Evolutionary conservation across 768 basidiomycete species (phyloP).

Genomic region (Glaciozyma antarctica): DNA sequence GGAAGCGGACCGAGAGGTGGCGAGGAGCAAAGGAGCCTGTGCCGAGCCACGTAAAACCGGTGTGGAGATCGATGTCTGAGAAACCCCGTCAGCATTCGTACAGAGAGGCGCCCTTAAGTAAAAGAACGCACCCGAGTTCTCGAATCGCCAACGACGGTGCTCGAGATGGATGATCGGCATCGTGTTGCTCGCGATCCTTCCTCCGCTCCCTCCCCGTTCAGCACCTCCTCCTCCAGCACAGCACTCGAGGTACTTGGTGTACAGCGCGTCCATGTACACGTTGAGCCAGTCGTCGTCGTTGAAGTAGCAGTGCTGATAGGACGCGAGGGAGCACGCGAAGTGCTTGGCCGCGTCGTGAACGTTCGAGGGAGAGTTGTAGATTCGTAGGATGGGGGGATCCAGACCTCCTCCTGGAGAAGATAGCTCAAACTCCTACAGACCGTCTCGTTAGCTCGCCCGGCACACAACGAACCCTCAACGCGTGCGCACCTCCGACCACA

Average conservation of each 20-base stretch:
- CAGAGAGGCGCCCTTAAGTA: too few species aligned
- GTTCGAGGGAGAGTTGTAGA: slow-evolving; percentile 27
- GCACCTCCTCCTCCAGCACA: slow-evolving; percentile 5
- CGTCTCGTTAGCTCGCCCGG: background rate
- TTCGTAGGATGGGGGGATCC: slow-evolving; percentile 10
- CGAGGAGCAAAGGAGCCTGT: slow-evolving; percentile 17
- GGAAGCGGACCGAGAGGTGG: slow-evolving; percentile 13
- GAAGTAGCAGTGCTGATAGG: slow-evolving; percentile 26
- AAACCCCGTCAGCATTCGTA: background rate
- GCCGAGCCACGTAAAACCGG: slow-evolving; percentile 27
- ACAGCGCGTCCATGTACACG: slow-evolving; percentile 27
- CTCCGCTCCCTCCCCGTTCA: background rate
- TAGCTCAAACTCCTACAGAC: background rate
- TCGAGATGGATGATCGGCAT: slow-evolving; percentile 19
- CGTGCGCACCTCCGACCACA: background rate
- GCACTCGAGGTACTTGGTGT: slow-evolving; percentile 24
- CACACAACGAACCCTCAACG: background rate
- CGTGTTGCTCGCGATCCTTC: slow-evolving; percentile 18
- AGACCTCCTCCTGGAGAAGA: slow-evolving; percentile 6
- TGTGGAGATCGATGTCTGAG: slow-evolving; percentile 18
- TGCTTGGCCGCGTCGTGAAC: slow-evolving; percentile 22
- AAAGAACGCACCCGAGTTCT: slow-evolving; percentile 9
- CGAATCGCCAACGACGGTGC: slow-evolving; percentile 23
- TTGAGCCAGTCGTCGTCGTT: slow-evolving; percentile 27
- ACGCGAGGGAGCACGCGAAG: slow-evolving; percentile 25